Base-by-base conservation (phyloP, 345 rosid species). In the Mallotus nudiflorus region DNA sequence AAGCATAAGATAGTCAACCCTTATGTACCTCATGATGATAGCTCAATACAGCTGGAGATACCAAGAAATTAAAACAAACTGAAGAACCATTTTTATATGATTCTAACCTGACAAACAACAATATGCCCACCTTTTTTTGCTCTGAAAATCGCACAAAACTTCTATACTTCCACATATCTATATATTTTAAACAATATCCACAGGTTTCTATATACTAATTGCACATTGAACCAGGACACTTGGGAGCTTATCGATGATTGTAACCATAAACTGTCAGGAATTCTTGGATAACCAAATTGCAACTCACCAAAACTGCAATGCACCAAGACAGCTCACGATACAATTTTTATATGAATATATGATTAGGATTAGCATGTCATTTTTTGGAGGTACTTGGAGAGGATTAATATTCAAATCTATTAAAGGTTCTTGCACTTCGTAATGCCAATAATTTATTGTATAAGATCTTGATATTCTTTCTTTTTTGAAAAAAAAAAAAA, bases 21-120 rank as follows among this genome's bases (percentile, higher is more conserved):
- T 58, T 75, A 40, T 44, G 52, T 45, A 46, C 37, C 18, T 70
- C 67, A 55, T 15, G 25, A 37, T 80, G 16, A 48, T 77, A 82
- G 77, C 85, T 74, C 60, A 79, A 39, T 37, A 78, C 95, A 89
- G 89, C 90, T 85, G 86, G 79, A 81, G 76, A 60, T 76, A 78
- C 81, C 56, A 63, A 69, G 53, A 52, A 67, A 66, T 56, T 33
- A 59, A 62, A 56, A 77, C 60, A 40, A 46, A 27, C 75, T 64
- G n/a, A 60, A 75, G 67, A 44, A 14, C 16, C 0, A 15, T n/a
- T 76, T 76, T 27, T 55, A 27, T 65, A 64, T 52, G 68, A 63
- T 29, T 39, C 69, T 75, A 75, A 69, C 67, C 84, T 76, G 86
- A 82, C 84, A 69, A 46, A 56, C 84, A 79, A 78, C 86, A 69